phyloP scores from a whole-genome alignment of 1,284 basidiomycete genomes.

The Coniferiporia weirii region DNA sequence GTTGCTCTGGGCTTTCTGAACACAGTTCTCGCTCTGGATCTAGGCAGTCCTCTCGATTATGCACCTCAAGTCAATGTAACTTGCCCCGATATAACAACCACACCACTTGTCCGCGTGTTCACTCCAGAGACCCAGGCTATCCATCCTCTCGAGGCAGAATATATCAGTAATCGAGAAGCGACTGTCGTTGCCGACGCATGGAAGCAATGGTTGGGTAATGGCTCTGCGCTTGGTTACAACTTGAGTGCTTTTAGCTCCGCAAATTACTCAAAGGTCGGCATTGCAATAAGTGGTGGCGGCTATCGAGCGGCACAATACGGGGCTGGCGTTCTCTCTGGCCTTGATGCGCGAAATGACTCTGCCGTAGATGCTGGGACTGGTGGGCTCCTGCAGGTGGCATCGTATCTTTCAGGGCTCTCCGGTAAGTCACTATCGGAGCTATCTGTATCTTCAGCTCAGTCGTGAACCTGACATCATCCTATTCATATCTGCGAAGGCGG shows the following conservation, averaged over 20 bases:
- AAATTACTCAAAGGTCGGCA: constrained; percentile 46
- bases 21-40: neutral
- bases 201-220: constrained; percentile 54
- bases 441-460: too few species aligned
- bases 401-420: constrained; percentile 57
- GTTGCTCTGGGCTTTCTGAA: too few species aligned
- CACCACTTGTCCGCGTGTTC: constrained; percentile 46
- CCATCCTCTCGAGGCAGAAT: constrained; percentile 43
- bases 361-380: constrained; percentile 54
- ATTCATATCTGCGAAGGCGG: constrained; percentile 41
- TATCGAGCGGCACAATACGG: constrained; percentile 56
- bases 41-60: constrained; percentile 15
- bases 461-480: neutral
- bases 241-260: constrained; percentile 33
- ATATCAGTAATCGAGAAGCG: constrained; percentile 39
- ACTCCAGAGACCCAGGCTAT: constrained; percentile 47
- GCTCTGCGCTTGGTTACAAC: constrained; percentile 47
- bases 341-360: constrained; percentile 56
- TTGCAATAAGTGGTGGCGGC: constrained; percentile 57
- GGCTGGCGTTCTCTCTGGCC: constrained; percentile 49
- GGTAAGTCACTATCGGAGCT: constrained; percentile 32
- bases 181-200: constrained; percentile 44
- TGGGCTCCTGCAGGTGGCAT: constrained; percentile 58
- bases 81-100: constrained; percentile 7
- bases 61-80: constrained; percentile 10